These are phyloP conservation scores for Karstenula rhodostoma DNA, from an alignment of 2,329 filamentous ascomycete species.

Conservation along the genomic window DNA sequence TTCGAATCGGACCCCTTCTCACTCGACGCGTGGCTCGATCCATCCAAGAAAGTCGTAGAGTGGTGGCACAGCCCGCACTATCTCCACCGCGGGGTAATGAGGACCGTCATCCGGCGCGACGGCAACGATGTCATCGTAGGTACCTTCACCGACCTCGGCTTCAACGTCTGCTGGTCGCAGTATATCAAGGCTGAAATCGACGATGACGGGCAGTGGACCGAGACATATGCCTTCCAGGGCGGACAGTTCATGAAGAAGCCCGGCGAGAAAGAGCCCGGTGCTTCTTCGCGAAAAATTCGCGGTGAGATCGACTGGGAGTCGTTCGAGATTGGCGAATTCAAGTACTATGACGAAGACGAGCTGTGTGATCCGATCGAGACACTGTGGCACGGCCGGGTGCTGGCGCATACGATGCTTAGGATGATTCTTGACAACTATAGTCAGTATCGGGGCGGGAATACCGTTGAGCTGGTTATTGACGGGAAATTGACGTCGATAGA, in stretches of 20 bases:
- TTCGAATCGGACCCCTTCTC: conserved; percentile 19
- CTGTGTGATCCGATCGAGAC: conserved; percentile 18
- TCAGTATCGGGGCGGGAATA: neutral
- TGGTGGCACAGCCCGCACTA: conserved; percentile 19
- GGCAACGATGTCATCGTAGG: conserved; percentile 23
- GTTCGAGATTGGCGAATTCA: conserved; percentile 10
- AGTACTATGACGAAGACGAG: conserved; percentile 9
- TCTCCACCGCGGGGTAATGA: neutral
- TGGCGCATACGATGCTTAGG: neutral
- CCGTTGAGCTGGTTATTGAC: conserved; percentile 1
- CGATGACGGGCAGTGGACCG: conserved; percentile 18
- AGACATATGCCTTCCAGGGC: conserved; percentile 20
- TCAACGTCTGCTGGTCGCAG: conserved; percentile 20
- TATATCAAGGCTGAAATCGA: conserved; percentile 25
- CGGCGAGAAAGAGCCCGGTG: neutral
- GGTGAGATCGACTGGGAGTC: conserved; percentile 21
- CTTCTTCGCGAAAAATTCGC: conserved; percentile 16
- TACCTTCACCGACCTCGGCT: conserved; percentile 25
- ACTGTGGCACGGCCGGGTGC: conserved; percentile 11
- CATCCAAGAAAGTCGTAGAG: conserved; percentile 24
- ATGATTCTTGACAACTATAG: neutral
- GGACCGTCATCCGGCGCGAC: conserved; percentile 25
- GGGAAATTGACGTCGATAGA: neutral
- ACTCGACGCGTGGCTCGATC: conserved; percentile 26
- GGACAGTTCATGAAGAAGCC: neutral